Evolutionary conservation across 768 basidiomycete genomes (phyloP).

Genomic region (Tulasnella sp.): DNA sequence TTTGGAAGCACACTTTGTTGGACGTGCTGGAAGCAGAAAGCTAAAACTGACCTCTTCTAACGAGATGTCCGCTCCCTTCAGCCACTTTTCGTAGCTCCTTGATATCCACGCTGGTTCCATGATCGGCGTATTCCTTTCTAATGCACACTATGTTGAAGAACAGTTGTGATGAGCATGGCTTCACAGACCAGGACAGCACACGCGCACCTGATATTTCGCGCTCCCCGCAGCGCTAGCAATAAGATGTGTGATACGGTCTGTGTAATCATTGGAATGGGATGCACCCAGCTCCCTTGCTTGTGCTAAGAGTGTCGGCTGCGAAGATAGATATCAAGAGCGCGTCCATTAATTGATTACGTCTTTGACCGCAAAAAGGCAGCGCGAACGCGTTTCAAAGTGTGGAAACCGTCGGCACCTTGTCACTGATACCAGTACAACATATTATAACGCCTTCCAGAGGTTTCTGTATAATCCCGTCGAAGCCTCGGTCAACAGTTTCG

Average conservation of each 20-base stretch:
- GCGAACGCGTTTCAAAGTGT: not conserved
- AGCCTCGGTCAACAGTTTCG: not conserved
- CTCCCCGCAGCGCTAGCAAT: slow-evolving; percentile 72
- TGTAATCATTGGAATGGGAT: slow-evolving; percentile 54
- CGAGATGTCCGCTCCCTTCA: slow-evolving; percentile 69
- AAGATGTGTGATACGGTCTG: slow-evolving; percentile 79
- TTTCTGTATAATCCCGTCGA: slow-evolving; percentile 20
- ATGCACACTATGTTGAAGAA: slow-evolving; percentile 48
- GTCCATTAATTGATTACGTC: not conserved
- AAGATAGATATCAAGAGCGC: not conserved
- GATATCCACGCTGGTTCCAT: slow-evolving; percentile 67
- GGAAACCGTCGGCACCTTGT: slow-evolving; percentile 56
- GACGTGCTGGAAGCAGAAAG: not conserved
- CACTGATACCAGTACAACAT: slow-evolving; percentile 65
- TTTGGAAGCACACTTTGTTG: too few relatives aligned
- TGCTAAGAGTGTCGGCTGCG: slow-evolving; percentile 59
- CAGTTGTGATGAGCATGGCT: not conserved
- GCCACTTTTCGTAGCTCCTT: slow-evolving; percentile 61
- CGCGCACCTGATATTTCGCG: slow-evolving; percentile 65
- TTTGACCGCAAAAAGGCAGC: too few relatives aligned
- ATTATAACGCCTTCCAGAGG: slow-evolving; percentile 48
- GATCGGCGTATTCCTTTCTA: slow-evolving; percentile 71
- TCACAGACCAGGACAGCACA: not conserved
- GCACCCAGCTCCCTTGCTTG: slow-evolving; percentile 78
- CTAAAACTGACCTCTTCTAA: slow-evolving; percentile 40